Evolutionary conservation across 345 rosid genomes (phyloP).

Genomic region (Geranium rotundifolium): DNA sequence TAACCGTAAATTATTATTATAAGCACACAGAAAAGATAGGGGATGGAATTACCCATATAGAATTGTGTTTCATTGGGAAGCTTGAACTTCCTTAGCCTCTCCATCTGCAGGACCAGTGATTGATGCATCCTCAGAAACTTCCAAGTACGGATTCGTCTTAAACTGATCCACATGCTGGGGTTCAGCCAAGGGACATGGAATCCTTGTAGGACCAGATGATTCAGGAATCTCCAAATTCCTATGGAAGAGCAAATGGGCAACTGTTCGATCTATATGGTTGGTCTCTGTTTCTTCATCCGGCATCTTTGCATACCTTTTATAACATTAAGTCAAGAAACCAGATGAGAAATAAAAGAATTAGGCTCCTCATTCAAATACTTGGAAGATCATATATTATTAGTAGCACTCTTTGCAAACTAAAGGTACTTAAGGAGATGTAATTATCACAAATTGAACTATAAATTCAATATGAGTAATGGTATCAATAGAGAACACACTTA

Average conservation of each 20-base stretch:
- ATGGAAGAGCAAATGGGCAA: constrained; percentile 86
- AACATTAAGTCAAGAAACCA: neutral
- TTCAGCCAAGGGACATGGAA: constrained; percentile 7
- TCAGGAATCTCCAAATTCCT: constrained; percentile 54
- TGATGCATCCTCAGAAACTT: neutral
- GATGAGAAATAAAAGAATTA: too few relatives aligned
- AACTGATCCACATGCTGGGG: neutral
- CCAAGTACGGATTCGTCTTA: neutral
- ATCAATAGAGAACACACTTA: too few relatives aligned
- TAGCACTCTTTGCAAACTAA: too few relatives aligned
- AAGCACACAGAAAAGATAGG: constrained; percentile 7
- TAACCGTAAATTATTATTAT: neutral
- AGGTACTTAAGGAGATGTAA: too few relatives aligned
- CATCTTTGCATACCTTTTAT: constrained; percentile 35
- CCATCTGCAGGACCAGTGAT: neutral
- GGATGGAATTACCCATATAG: constrained; percentile 9
- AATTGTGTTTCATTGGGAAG: constrained; percentile 6
- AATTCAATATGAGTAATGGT: too few relatives aligned
- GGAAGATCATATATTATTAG: too few relatives aligned
- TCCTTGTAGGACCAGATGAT: constrained; percentile 43
- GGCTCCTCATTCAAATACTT: too few relatives aligned
- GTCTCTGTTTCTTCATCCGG: constrained; percentile 71
- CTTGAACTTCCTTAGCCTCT: constrained; percentile 5
- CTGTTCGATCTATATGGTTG: constrained; percentile 73
- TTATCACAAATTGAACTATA: too few relatives aligned